Percentiles rank a stretch among this genome's conserved stretches.
Conservation (phyloP, 257 asterid genomes). For the Scutellaria baicalensis region DNA sequence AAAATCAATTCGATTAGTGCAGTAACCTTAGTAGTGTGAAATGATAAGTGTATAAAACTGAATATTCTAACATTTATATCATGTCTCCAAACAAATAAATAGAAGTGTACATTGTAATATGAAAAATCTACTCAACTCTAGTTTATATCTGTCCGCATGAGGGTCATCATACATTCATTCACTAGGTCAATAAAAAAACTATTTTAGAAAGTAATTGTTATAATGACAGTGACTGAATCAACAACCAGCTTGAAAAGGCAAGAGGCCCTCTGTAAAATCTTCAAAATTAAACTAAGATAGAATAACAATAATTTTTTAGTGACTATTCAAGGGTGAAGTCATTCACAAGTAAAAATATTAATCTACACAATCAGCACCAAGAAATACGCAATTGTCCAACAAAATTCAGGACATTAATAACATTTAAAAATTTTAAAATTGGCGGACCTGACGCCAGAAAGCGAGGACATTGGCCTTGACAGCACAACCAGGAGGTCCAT, state of each 20-base stretch:
- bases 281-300: neutral
- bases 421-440: neutral
- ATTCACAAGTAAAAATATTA: neutral
- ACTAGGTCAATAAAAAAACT: no score
- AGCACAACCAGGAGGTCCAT: slow-evolving; percentile 86
- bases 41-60: neutral
- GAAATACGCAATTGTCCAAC: neutral
- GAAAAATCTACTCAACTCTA: neutral
- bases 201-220: neutral
- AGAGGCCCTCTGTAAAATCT: neutral
- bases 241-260: neutral
- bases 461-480: slow-evolving; percentile 72
- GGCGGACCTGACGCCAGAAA: slow-evolving; percentile 77
- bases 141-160: neutral
- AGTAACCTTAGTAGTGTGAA: neutral
- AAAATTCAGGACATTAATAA: neutral
- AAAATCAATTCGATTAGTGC: neutral
- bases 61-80: neutral
- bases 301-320: neutral
- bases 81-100: neutral
- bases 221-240: neutral
- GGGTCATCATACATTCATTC: neutral
- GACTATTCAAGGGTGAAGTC: neutral
- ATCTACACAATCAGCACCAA: neutral
- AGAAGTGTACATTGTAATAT: neutral